Base-by-base conservation (phyloP, 805 yeast genomes). In the Pichia sporocuriosa region DNA sequence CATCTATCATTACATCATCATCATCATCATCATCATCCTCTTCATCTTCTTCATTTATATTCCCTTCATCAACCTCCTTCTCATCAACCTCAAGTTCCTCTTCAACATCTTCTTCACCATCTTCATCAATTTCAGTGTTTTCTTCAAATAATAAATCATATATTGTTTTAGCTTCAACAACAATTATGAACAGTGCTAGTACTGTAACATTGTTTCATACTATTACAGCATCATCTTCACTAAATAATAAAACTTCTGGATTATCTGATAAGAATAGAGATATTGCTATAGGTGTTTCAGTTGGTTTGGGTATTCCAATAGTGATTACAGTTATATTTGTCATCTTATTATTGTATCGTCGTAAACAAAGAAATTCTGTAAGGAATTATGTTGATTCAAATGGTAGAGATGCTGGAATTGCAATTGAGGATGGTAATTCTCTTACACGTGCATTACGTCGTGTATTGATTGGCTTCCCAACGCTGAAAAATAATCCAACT, bases 231-330 rank as follows among this genome's bases (percentile, higher is more conserved):
- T 31, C 58, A 2, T 50, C 63, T 4, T 47, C 62, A 7, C 54
- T 65, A 9, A 29, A 37, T n/a, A 31, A 43, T 12, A 42, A 51
- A 22, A 29, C 54, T 7, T 53, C 61, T 3, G 81, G 81, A 0
- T 60, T 79, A 7, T 68, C 80, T 1, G 53, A 65, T 13, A 69
- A 72, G 38, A 61, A 72, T 44, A 68, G 73, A 33, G 43, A 37
- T 35, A 70, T 81, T 27, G 75, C 81, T 20, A 70, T 80, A 39
- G 88, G 88, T 30, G 79, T 80, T 44, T 81, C 77, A 23, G 81
- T 81, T 6, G 88, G 88, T 42, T 72, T 83, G 12, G 85, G 85
- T 39, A 77, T 79, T 1, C 84, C 89, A 2, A 48, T 74, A 0
- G 56, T 79, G n/a, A 59, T 69, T 2, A 42, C 67, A 7, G 37